Evolutionary conservation across 2,329 filamentous ascomycete genomes (phyloP).

Genomic region (Botrytis cinerea): DNA sequence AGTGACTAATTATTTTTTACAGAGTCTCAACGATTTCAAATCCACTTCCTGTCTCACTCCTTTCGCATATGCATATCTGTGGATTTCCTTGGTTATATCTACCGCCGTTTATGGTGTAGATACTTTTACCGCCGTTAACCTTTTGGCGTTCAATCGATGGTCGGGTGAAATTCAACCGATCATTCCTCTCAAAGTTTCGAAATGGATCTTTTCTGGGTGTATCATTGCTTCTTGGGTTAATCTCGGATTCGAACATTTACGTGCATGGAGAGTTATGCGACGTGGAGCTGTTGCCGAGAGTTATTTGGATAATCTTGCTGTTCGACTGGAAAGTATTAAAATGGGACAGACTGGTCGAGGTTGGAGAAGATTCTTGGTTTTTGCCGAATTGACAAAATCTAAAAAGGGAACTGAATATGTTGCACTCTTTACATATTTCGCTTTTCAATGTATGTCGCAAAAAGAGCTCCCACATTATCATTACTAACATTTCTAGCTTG

Average conservation of each 20-base stretch:
- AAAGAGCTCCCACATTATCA: too few relatives aligned
- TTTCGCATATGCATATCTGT: conserved; percentile 83
- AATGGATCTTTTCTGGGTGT: conserved; percentile 93
- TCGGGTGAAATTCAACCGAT: conserved; percentile 78
- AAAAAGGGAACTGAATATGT: conserved; percentile 73
- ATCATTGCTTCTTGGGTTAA: conserved; percentile 90
- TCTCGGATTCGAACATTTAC: conserved; percentile 75
- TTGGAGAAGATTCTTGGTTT: conserved; percentile 79
- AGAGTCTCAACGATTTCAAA: conserved; percentile 76
- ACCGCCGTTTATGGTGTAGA: conserved; percentile 86
- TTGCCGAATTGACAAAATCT: conserved; percentile 70
- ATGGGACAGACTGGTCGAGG: conserved; percentile 69
- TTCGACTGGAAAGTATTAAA: conserved; percentile 81
- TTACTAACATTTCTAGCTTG: conserved; percentile 58
- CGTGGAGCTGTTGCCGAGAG: conserved; percentile 86
- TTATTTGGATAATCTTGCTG: conserved; percentile 86
- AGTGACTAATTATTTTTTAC: conserved; percentile 26
- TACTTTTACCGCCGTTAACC: conserved; percentile 88
- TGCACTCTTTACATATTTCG: conserved; percentile 71
- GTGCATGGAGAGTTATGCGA: conserved; percentile 77
- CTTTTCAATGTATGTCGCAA: conserved; percentile 56
- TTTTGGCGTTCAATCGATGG: conserved; percentile 88
- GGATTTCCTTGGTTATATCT: conserved; percentile 76
- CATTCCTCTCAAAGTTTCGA: conserved; percentile 75
- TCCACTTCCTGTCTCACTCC: conserved; percentile 74